These are phyloP conservation scores for Trametes villosa DNA, from an alignment of 768 basidiomycete genomes.

Conservation along the genomic window DNA sequence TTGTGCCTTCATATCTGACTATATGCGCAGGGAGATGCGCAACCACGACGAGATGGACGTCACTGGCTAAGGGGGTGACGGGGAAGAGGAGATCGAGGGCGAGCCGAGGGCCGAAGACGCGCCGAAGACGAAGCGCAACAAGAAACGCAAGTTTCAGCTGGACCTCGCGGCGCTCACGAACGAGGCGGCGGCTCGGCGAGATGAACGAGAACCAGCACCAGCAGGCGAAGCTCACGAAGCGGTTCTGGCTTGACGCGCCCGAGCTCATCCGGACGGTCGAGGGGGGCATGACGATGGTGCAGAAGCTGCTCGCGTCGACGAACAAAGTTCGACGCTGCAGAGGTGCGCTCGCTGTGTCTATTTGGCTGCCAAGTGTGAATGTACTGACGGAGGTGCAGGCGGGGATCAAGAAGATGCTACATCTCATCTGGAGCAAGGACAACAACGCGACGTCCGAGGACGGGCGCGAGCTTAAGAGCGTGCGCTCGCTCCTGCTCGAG, in stretches of 20 bases:
- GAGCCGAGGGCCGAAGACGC: too few relatives aligned
- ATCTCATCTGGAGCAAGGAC: constrained; percentile 97
- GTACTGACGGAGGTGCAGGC: too few relatives aligned
- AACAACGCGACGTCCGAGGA: constrained; percentile 78
- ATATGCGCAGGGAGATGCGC: too few relatives aligned
- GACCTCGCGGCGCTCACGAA: constrained; percentile 70
- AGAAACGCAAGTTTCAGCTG: constrained; percentile 68
- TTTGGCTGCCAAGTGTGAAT: too few relatives aligned
- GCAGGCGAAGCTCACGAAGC: constrained; percentile 73
- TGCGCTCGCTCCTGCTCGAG: constrained; percentile 86
- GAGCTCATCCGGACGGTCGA: constrained; percentile 77
- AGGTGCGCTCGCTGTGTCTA: too few relatives aligned
- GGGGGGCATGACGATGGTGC: constrained; percentile 69
- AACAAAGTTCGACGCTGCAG: constrained; percentile 82
- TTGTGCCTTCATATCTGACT: too few relatives aligned
- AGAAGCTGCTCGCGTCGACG: constrained; percentile 82
- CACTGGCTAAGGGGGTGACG: too few relatives aligned
- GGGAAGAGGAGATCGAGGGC: too few relatives aligned
- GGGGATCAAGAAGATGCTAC: constrained; percentile 95
- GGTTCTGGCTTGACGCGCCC: constrained; percentile 86
- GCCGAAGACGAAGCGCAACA: constrained; percentile 34
- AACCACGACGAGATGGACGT: too few relatives aligned
- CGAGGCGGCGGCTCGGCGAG: constrained; percentile 73
- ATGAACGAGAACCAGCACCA: constrained; percentile 69
- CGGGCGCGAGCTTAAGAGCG: constrained; percentile 81